phyloP scores from a whole-genome alignment of 2,329 filamentous ascomycete genomes.

The Bipolaris zeicola region DNA sequence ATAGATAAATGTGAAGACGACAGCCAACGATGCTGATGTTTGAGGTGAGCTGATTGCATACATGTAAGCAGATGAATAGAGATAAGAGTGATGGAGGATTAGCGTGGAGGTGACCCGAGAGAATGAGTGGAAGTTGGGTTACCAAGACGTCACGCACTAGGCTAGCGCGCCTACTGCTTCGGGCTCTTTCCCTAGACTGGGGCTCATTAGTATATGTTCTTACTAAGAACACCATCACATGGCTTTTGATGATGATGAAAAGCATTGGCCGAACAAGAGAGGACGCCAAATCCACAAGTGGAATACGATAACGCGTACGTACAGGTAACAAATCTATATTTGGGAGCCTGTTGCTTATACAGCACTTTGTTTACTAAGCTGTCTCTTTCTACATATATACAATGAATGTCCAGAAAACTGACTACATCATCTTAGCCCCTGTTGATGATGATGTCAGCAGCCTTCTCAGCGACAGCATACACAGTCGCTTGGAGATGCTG shows the following conservation, averaged over 20 bases:
- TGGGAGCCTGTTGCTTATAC: background rate
- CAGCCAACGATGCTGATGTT: background rate
- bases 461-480: conserved; percentile 45
- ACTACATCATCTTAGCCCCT: conserved; percentile 5
- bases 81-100: background rate
- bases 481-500: conserved; percentile 43
- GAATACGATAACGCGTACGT: background rate
- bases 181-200: background rate
- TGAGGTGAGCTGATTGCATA: background rate
- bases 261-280: background rate
- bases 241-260: background rate
- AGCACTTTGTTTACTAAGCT: background rate
- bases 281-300: background rate
- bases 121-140: background rate
- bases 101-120: background rate
- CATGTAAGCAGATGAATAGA: background rate
- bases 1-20: background rate
- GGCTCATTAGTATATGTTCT: background rate
- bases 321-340: background rate
- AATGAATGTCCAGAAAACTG: too few relatives aligned
- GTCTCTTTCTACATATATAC: background rate
- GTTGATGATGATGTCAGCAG: conserved; percentile 39
- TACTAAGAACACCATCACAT: background rate
- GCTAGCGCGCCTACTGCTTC: background rate
- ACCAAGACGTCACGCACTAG: background rate